Evolutionary conservation across 768 basidiomycete species (phyloP).

Genomic region (Lentinula raphanica): DNA sequence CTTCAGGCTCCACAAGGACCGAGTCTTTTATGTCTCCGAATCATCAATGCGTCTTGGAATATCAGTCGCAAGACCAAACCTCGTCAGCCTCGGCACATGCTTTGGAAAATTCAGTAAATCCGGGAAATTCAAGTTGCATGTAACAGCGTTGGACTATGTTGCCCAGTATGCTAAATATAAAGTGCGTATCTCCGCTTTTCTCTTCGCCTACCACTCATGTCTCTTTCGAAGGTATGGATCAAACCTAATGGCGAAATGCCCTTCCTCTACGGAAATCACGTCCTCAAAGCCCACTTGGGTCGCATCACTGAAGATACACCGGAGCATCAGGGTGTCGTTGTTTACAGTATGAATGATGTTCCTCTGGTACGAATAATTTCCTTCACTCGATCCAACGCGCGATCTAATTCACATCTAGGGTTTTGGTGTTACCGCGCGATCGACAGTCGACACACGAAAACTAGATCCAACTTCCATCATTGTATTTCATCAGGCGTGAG

Average conservation of each 20-base stretch:
- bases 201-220: not conserved
- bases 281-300: slow-evolving; percentile 97
- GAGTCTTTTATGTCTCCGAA: slow-evolving; percentile 96
- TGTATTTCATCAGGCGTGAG: slow-evolving; percentile 97
- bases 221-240: slow-evolving; percentile 78
- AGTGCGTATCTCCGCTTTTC: slow-evolving; percentile 36
- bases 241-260: slow-evolving; percentile 99
- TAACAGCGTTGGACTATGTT: slow-evolving; percentile 88
- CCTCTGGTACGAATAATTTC: slow-evolving; percentile 61
- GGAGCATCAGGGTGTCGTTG: slow-evolving; percentile 96
- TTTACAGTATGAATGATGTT: slow-evolving; percentile 93
- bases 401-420: slow-evolving; percentile 57
- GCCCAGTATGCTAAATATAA: slow-evolving; percentile 98
- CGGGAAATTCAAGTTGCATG: slow-evolving; percentile 95
- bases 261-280: slow-evolving; percentile 97
- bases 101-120: slow-evolving; percentile 97
- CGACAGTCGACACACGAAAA: slow-evolving; percentile 94
- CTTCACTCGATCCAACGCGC: not conserved
- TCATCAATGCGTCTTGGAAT: slow-evolving; percentile 89
- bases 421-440: slow-evolving; percentile 94
- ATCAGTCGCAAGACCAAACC: slow-evolving; percentile 87
- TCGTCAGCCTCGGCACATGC: slow-evolving; percentile 91
- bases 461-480: slow-evolving; percentile 95
- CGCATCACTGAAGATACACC: slow-evolving; percentile 98
- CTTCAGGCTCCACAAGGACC: slow-evolving; percentile 90